A percentile compares a stretch with the other conserved stretches of the same genome.
Conservation (phyloP, 352 stramenopile species). For the Phytophthora chlamydospora region DNA sequence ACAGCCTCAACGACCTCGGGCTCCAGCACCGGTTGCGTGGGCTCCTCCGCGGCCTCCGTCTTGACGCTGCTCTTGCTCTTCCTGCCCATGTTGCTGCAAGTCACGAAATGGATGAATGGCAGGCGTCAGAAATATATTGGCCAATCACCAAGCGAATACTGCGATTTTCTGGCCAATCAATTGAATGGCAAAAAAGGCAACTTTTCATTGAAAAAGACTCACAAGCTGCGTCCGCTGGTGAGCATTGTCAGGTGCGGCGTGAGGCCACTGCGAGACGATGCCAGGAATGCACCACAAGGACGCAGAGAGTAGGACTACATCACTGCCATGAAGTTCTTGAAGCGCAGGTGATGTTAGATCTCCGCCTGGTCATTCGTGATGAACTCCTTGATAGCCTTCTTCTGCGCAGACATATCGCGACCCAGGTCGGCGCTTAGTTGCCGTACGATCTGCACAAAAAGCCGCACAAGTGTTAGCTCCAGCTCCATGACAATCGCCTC, state of each 20-base stretch:
- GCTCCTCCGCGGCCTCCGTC: constrained; percentile 5
- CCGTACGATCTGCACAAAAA: constrained; percentile 60
- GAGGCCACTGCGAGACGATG: too few species aligned
- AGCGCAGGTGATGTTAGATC: constrained; percentile 2
- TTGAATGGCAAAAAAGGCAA: too few species aligned
- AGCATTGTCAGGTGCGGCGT: too few species aligned
- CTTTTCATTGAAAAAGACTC: too few species aligned
- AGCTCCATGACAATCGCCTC: not conserved
- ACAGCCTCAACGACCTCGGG: constrained; percentile 25
- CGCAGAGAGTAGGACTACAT: too few species aligned
- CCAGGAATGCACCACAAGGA: too few species aligned
- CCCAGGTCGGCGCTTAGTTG: constrained; percentile 72
- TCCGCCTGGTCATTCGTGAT: constrained; percentile 52
- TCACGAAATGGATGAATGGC: constrained; percentile 54
- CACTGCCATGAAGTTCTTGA: too few species aligned
- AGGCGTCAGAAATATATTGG: not conserved
- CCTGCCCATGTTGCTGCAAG: constrained; percentile 35
- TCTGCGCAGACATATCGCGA: constrained; percentile 70
- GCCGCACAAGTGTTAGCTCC: constrained; percentile 4
- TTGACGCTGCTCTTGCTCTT: constrained; percentile 41
- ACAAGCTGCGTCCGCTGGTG: too few species aligned
- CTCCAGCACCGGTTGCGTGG: constrained; percentile 14
- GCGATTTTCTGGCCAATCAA: not conserved
- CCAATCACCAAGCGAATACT: constrained; percentile 10
- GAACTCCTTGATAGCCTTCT: constrained; percentile 85